A percentile compares a stretch with the other conserved stretches of the same genome.
These are phyloP conservation scores for Teunomyces kruisii DNA, from an alignment of 805 yeast species.

Conservation along the genomic window DNA sequence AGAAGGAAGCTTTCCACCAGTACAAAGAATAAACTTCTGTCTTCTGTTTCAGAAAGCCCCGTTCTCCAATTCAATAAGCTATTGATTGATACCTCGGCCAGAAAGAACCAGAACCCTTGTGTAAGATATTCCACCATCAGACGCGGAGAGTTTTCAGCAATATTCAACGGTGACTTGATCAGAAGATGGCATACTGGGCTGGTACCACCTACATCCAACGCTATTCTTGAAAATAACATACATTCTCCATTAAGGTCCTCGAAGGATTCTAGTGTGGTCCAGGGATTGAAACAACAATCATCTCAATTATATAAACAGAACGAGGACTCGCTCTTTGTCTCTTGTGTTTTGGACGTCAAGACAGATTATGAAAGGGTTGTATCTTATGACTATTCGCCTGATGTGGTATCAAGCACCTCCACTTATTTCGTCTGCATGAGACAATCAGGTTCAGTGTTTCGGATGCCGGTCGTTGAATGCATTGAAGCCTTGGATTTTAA, in stretches of 20 bases:
- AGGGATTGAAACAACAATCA: constrained; percentile 36
- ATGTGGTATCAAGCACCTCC: constrained; percentile 45
- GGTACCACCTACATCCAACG: constrained; percentile 37
- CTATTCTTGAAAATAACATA: not conserved
- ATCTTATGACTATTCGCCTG: constrained; percentile 81
- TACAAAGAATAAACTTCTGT: constrained; percentile 14
- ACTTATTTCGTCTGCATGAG: constrained; percentile 82
- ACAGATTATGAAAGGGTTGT: constrained; percentile 80
- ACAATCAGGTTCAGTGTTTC: constrained; percentile 83
- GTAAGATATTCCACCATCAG: constrained; percentile 66
- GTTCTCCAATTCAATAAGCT: constrained; percentile 59
- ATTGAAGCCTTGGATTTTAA: constrained; percentile 64
- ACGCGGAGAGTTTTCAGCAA: constrained; percentile 72
- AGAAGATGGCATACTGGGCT: constrained; percentile 78
- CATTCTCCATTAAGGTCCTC: not conserved
- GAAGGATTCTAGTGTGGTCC: constrained; percentile 13
- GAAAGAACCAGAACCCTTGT: constrained; percentile 62
- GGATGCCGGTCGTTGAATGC: constrained; percentile 72
- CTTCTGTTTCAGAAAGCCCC: constrained; percentile 49
- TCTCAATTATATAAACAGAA: constrained; percentile 36
- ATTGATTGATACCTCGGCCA: constrained; percentile 54
- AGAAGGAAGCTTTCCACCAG: constrained; percentile 54
- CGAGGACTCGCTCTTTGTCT: constrained; percentile 66
- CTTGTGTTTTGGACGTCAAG: constrained; percentile 70
- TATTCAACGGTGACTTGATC: constrained; percentile 74